These are phyloP conservation scores for Botrytis fragariae DNA, from an alignment of 2,329 filamentous ascomycete genomes.

Conservation along the genomic window DNA sequence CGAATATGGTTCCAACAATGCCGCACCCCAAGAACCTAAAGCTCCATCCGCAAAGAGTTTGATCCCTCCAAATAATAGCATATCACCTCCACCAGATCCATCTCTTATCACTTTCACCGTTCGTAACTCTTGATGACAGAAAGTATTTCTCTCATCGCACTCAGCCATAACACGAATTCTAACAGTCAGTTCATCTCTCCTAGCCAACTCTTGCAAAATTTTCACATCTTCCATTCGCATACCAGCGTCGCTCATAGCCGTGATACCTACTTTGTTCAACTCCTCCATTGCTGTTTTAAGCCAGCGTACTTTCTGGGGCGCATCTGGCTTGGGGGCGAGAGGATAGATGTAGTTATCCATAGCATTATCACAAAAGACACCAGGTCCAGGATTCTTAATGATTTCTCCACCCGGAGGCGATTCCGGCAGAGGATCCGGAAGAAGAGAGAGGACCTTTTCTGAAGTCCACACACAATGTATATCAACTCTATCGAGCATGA, in stretches of 20 bases:
- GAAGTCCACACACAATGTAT: conserved; percentile 71
- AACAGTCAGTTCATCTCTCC: conserved; percentile 54
- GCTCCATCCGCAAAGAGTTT: conserved; percentile 72
- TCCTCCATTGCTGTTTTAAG: conserved; percentile 59
- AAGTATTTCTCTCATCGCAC: conserved; percentile 61
- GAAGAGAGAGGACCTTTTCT: conserved; percentile 57
- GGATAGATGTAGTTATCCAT: conserved; percentile 57
- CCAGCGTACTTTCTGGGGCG: conserved; percentile 52
- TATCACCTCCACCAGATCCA: conserved; percentile 27
- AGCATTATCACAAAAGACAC: conserved; percentile 72
- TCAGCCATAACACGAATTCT: conserved; percentile 69
- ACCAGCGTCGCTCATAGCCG: conserved; percentile 68
- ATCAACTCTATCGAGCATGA: conserved; percentile 69
- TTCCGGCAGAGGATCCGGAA: conserved; percentile 49
- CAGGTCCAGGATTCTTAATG: conserved; percentile 57
- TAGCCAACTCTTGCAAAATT: conserved; percentile 53
- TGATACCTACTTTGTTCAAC: conserved; percentile 63
- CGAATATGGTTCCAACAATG: conserved; percentile 67
- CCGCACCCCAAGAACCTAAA: conserved; percentile 68
- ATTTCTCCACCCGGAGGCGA: conserved; percentile 63
- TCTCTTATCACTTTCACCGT: conserved; percentile 26
- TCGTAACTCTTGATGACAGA: conserved; percentile 49
- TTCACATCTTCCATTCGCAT: conserved; percentile 53
- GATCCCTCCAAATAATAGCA: conserved; percentile 58
- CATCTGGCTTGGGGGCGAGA: conserved; percentile 56